Base-by-base conservation (phyloP, 805 yeast species). In the Metschnikowia santaceciliae region DNA sequence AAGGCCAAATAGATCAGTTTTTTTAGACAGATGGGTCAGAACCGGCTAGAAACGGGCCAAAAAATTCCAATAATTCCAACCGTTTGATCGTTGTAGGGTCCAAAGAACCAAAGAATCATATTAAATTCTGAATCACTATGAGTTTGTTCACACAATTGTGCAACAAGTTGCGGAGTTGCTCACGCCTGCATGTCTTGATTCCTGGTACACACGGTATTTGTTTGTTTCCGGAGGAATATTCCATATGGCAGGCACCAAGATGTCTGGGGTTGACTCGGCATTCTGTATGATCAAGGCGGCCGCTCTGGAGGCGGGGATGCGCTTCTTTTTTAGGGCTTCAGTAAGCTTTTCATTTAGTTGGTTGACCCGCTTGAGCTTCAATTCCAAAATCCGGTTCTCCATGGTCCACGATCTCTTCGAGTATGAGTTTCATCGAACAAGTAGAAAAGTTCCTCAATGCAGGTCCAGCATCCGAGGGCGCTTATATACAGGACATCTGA, bases 241-340 rank as follows among this genome's bases (percentile, higher is more conserved):
- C 80, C 82, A 78, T 10, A 76, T 47, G 5, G 65, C 59, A 1
- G 81, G 77, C n/a, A 79, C 63, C 40, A 80, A 63, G 42, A 72
- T 72, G 61, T 80, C 84, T 2, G 74, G 72, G 6, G 75, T 74
- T 20, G 67, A 71, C 48, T 74, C 71, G 6, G 75, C 68, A 43
- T 68, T 72, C 49, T 75, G 69, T 13, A 79, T 72, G 19, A 78
- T 68, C 48, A 76, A 66, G 35, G 77, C 67, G 6, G 83, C 78
- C 6, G 86, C 86, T 58, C 79, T 79, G 4, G 88, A 82, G 7
- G 87, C 84, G 32, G 83, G 80, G 2, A 83, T 80, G 53, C 90
- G 70, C 11, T 84, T 83, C 48, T 79, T 68, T 2, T 75, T 62
- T 36, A 86, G 62, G 40, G 80, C 77, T 30, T 75, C 75, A 56